Percentiles rank a stretch among this genome's conserved stretches.
These are phyloP conservation scores for Bipolaris gigantea DNA, from an alignment of 2,329 filamentous ascomycete genomes.

Conservation along the genomic window DNA sequence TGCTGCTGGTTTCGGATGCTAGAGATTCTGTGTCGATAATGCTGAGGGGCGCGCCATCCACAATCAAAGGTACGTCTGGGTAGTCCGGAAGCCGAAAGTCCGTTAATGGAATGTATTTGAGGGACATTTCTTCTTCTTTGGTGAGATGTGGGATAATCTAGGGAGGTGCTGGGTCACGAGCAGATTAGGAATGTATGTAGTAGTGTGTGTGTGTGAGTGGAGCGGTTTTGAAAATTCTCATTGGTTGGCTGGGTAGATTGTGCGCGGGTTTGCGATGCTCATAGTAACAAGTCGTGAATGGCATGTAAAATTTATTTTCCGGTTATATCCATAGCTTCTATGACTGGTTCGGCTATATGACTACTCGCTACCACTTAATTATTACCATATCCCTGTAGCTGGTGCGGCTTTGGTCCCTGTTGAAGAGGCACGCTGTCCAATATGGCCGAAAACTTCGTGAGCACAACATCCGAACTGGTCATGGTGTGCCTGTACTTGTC, in stretches of 20 bases:
- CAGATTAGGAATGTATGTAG: conserved; percentile 8
- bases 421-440: conserved; percentile 31
- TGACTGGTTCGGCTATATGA: neutral
- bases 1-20: neutral
- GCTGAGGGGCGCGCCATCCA: conserved; percentile 12
- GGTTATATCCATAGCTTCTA: neutral
- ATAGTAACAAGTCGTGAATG: neutral
- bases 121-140: conserved; percentile 7
- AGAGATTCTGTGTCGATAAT: conserved; percentile 8
- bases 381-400: conserved; percentile 21
- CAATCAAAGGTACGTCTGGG: conserved; percentile 8
- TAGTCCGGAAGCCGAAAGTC: conserved; percentile 19
- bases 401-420: conserved; percentile 33
- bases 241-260: neutral
- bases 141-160: neutral
- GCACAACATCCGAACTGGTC: conserved; percentile 32
- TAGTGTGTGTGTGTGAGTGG: conserved; percentile 7
- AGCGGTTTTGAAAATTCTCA: neutral
- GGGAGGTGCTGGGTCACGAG: neutral
- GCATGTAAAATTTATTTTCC: neutral
- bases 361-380: neutral
- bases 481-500: conserved; percentile 33
- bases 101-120: conserved; percentile 1
- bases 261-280: neutral
- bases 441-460: conserved; percentile 34